A percentile compares a stretch with the other conserved stretches of the same genome.
phyloP scores from a whole-genome alignment of 129 eudicot species.

The Mikania micrantha region DNA sequence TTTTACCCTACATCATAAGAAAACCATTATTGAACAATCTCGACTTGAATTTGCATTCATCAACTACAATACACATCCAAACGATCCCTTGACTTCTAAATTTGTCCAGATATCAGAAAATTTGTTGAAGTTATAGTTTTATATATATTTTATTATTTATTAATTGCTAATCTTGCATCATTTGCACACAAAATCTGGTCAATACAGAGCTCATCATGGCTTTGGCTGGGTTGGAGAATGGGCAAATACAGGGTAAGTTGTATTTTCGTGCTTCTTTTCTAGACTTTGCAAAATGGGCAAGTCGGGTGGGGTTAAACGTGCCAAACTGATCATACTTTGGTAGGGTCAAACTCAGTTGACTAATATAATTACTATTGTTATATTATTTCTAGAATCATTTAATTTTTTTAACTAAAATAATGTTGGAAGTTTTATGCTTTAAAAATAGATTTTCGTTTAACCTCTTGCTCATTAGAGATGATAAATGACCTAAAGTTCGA shows the following conservation, averaged over 20 bases:
- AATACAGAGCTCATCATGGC: slow-evolving; percentile 94
- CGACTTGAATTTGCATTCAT: background rate
- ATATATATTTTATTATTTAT: background rate
- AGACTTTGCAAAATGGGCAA: background rate
- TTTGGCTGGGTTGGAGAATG: slow-evolving; percentile 99
- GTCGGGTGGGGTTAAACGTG: background rate
- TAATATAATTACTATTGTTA: background rate
- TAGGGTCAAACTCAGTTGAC: background rate
- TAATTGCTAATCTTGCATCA: slow-evolving; percentile 15
- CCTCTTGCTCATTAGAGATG: background rate
- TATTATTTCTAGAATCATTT: background rate
- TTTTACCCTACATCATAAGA: background rate
- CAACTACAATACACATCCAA: background rate
- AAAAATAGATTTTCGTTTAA: background rate
- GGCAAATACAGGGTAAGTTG: slow-evolving; percentile 92
- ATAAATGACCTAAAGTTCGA: background rate
- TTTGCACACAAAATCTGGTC: background rate
- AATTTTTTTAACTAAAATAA: background rate
- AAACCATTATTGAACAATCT: background rate
- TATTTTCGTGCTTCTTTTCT: background rate
- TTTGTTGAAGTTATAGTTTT: background rate
- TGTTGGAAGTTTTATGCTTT: background rate
- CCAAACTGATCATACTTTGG: background rate
- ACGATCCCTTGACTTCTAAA: background rate
- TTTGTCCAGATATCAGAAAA: background rate